phyloP scores from a whole-genome alignment of 2,329 filamentous ascomycete species.

The Monosporascus sp. region DNA sequence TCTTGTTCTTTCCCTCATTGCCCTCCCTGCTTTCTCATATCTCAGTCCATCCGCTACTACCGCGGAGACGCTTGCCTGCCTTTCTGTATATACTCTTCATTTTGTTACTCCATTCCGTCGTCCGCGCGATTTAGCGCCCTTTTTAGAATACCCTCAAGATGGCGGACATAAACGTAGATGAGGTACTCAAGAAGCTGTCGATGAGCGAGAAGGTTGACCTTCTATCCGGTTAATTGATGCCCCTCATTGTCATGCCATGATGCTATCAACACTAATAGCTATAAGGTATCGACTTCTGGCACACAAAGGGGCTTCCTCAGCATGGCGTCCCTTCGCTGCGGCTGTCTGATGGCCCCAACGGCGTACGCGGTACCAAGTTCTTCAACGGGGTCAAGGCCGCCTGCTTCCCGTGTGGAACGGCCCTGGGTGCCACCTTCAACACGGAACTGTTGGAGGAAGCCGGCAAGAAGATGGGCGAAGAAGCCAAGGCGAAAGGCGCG shows the following conservation, averaged over 20 bases:
- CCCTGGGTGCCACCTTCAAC: constrained; percentile 55
- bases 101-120: neutral
- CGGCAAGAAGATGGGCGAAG: constrained; percentile 46
- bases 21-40: neutral
- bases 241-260: too few relatives aligned
- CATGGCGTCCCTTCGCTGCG: constrained; percentile 60
- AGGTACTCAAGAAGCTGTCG: constrained; percentile 48
- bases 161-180: constrained; percentile 50
- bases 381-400: constrained; percentile 58
- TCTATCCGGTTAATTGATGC: constrained; percentile 36
- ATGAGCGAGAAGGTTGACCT: constrained; percentile 48
- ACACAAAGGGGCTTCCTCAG: constrained; percentile 55
- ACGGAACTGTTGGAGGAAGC: constrained; percentile 44
- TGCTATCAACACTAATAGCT: neutral
- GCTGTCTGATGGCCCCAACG: constrained; percentile 65
- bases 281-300: constrained; percentile 63
- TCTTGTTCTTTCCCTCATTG: neutral
- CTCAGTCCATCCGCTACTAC: neutral
- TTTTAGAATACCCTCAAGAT: constrained; percentile 22
- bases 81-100: neutral
- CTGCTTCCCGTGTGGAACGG: constrained; percentile 57
- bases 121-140: neutral
- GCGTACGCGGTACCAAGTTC: constrained; percentile 62
- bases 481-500: constrained; percentile 51
- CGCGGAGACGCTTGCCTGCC: neutral